phyloP scores from a whole-genome alignment of 2,329 filamentous ascomycete genomes.

The Fusarium buharicum region DNA sequence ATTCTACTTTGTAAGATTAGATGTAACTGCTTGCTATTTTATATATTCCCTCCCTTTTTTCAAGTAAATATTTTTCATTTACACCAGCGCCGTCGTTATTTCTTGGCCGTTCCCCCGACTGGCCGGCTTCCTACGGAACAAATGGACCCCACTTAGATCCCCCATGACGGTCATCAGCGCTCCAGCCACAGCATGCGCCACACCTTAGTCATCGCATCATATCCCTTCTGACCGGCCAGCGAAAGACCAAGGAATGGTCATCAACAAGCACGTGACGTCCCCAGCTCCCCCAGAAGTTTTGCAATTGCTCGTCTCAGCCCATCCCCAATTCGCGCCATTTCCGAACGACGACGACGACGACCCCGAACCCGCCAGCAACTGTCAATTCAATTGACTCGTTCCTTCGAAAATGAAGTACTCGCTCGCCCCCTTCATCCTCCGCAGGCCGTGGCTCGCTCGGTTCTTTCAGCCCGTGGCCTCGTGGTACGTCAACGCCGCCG shows the following conservation, averaged over 20 bases:
- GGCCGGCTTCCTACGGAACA: conserved; percentile 39
- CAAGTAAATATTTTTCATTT: not conserved
- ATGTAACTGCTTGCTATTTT: not conserved
- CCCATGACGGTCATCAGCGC: not conserved
- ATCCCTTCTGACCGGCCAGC: conserved; percentile 40
- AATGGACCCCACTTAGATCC: conserved; percentile 33
- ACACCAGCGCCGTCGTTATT: not conserved
- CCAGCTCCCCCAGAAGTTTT: conserved; percentile 48
- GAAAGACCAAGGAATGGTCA: conserved; percentile 44
- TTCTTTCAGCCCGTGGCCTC: conserved; percentile 82
- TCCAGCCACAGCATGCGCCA: not conserved
- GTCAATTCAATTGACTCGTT: conserved; percentile 39
- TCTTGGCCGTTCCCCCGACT: conserved; percentile 41
- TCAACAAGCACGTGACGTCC: conserved; percentile 50
- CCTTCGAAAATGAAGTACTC: conserved; percentile 72
- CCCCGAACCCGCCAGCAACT: conserved; percentile 31
- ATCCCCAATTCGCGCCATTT: conserved; percentile 51
- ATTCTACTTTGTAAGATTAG: not conserved
- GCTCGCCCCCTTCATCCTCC: conserved; percentile 78
- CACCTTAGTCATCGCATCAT: conserved; percentile 4
- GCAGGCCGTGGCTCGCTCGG: conserved; percentile 85
- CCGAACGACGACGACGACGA: conserved; percentile 42
- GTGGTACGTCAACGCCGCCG: conserved; percentile 90
- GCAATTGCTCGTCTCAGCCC: conserved; percentile 45
- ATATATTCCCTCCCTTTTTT: not conserved